These are phyloP conservation scores for Parasarocladium wereldwijsianum DNA, from an alignment of 2,329 filamentous ascomycete species.

Conservation along the genomic window DNA sequence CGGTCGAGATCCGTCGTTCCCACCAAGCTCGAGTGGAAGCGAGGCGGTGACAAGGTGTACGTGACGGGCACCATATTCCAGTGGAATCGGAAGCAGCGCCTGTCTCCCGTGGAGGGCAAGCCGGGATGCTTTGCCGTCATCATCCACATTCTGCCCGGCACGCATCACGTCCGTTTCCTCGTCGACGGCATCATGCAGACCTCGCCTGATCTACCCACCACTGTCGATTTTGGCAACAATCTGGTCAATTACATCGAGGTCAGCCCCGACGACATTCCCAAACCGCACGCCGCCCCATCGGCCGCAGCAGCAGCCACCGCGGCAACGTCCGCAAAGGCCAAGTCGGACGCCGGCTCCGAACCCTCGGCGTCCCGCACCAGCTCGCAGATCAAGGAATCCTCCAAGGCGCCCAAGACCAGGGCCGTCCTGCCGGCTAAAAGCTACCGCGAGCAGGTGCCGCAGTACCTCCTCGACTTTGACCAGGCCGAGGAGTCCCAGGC, in stretches of 20 bases:
- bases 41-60: slow-evolving; percentile 77
- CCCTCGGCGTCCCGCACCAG: slow-evolving; percentile 3
- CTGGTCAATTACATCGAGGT: slow-evolving; percentile 98
- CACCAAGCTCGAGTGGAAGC: slow-evolving; percentile 73
- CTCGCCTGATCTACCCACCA: slow-evolving; percentile 75
- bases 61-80: slow-evolving; percentile 95
- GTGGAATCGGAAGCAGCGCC: slow-evolving; percentile 87
- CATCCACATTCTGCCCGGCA: slow-evolving; percentile 78
- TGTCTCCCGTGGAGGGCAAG: slow-evolving; percentile 58
- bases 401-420: slow-evolving; percentile 35
- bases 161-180: slow-evolving; percentile 92
- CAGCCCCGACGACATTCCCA: slow-evolving; percentile 53
- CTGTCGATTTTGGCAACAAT: slow-evolving; percentile 95
- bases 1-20: slow-evolving; percentile 67
- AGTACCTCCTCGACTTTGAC: slow-evolving; percentile 77
- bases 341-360: slow-evolving; percentile 12
- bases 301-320: slow-evolving; percentile 9
- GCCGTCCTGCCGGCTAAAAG: slow-evolving; percentile 37
- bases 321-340: slow-evolving; percentile 16
- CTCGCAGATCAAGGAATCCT: slow-evolving; percentile 22
- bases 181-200: slow-evolving; percentile 90
- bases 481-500: slow-evolving; percentile 62
- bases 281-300: slow-evolving; percentile 11
- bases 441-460: slow-evolving; percentile 64
- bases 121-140: slow-evolving; percentile 58